Base-by-base conservation (phyloP, 108 stramenopile species). In the Conticribra weissflogii region DNA sequence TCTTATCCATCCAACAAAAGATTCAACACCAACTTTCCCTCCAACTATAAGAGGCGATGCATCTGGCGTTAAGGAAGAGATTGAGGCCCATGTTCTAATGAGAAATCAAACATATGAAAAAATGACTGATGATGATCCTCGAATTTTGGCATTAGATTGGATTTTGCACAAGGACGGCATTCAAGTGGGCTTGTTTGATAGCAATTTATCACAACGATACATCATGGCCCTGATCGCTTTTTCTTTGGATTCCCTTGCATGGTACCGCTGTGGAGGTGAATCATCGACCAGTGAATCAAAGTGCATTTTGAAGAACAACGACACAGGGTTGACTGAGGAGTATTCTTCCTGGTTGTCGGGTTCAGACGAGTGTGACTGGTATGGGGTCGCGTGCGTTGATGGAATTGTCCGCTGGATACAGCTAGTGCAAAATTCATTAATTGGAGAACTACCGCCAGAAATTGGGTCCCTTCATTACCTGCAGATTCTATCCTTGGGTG, bases 91-190 rank as follows among this genome's bases (percentile, higher is more conserved):
- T 41, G 59, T 60, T 16, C 59, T 60, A 45, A 34, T 24, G 41
- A 4, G 41, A 3, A 45, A 45, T 60, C 41, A 1, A 2, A 60
- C 44, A 14, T 60, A 45, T 60, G 17, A 60, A 16, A n/a, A 14
- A 4, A 60, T 60, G 59, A 23, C 18, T 14, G 7, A 44, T 23
- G 17, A 25, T 12, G 44, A 60, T 41, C 59, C 59, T 45, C 34
- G 59, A 1, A 24, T 60, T 21, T 50, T 63, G 48, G 62, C 62
- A 44, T 50, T 63, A 48, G 29, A 63, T 30, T 63, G 62, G 62
- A 63, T 63, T 50, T 27, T 63, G 28, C 19, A 50, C 48, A 50
- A 3, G 14, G 62, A 63, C 50, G 24, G n/a, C 8, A n/a, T 63
- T 46, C 24, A 63, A 22, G 23, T 63, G 1, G 21, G 31, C 3